Percentiles rank a stretch among this genome's conserved stretches.
phyloP scores from a whole-genome alignment of 495 filamentous ascomycete species.

The Xylaria flabelliformis region DNA sequence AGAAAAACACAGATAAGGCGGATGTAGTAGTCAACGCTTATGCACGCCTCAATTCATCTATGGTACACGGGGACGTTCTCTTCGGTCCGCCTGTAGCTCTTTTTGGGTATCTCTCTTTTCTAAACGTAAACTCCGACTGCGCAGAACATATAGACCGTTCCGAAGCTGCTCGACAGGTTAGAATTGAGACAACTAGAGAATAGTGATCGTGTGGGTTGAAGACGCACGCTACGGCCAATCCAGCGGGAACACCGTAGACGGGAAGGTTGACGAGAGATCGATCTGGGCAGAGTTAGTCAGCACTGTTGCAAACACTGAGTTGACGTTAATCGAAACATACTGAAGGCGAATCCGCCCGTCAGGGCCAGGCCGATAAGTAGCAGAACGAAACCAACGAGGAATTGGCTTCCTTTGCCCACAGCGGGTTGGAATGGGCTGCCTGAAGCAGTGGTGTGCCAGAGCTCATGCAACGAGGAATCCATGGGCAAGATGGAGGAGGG shows the following conservation, averaged over 20 bases:
- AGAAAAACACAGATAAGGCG: constrained; percentile 21
- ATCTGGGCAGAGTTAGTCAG: constrained; percentile 59
- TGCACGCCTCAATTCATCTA: constrained; percentile 45
- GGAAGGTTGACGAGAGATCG: constrained; percentile 80
- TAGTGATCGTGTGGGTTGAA: constrained; percentile 1
- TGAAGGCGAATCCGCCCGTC: constrained; percentile 78
- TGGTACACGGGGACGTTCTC: constrained; percentile 47
- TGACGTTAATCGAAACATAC: constrained; percentile 55
- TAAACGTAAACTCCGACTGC: constrained; percentile 98
- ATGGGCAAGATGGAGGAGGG: constrained; percentile 42
- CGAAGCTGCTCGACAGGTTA: constrained; percentile 68
- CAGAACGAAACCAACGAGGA: constrained; percentile 79
- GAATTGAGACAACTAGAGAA: constrained; percentile 4
- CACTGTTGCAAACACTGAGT: neutral
- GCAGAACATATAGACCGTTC: constrained; percentile 97
- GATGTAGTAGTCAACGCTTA: constrained; percentile 20
- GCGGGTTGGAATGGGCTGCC: constrained; percentile 81
- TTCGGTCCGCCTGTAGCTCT: constrained; percentile 36
- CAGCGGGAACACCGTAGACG: constrained; percentile 84
- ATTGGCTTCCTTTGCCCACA: constrained; percentile 82
- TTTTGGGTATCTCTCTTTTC: constrained; percentile 48
- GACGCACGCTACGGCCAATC: constrained; percentile 85
- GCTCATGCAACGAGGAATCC: constrained; percentile 78
- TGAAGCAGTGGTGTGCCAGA: constrained; percentile 89
- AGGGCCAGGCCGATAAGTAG: constrained; percentile 70